Base-by-base conservation (phyloP, 345 rosid genomes). In the Rhodamnia argentea region DNA sequence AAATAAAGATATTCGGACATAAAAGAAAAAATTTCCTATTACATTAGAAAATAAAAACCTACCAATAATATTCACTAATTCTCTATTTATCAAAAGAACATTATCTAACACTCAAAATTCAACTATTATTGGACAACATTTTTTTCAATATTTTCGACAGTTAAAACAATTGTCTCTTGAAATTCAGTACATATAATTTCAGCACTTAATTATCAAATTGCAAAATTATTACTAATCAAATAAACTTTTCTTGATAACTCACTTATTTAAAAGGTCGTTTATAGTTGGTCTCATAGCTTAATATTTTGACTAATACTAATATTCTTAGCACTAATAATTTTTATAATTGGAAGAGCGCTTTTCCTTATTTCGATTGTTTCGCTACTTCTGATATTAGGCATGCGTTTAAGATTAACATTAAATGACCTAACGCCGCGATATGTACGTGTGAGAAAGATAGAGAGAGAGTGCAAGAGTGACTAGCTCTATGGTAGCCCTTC, bases 111-210 rank as follows among this genome's bases (percentile, higher is more conserved):
- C 44, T 29, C 3, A 3, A 64, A 29, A 29, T 62, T 1, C 75
- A 14, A 62, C 11, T 29, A 29, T 29, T 7, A 8, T 8, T 2
- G 0, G 0, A 3, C 5, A 4, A 32, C 40, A 15, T 62, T 7
- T 29, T 7, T 29, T 3, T 62, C 4, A n/a, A 15, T 1, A 29
- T 15, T 15, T 64, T 64, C 0, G 1, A 29, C 12, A 29, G 14
- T 3, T 29, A 8, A 64, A 7, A 9, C 4, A 64, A 29, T 29
- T 5, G 1, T 29, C 0, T 1, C 3, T 62, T 8, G 12, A 62
- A 29, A 62, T 32, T 62, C 22, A 29, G 6, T 64, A 7, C 42
- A 64, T 64, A 29, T 29, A 64, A 64, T 20, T 64, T 29, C 0
- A 2, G 44, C 76, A 29, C 44, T 64, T 16, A 32, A 64, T 64